These are phyloP conservation scores for Exophiala sideris DNA, from an alignment of 2,329 filamentous ascomycete genomes.

Conservation along the genomic window DNA sequence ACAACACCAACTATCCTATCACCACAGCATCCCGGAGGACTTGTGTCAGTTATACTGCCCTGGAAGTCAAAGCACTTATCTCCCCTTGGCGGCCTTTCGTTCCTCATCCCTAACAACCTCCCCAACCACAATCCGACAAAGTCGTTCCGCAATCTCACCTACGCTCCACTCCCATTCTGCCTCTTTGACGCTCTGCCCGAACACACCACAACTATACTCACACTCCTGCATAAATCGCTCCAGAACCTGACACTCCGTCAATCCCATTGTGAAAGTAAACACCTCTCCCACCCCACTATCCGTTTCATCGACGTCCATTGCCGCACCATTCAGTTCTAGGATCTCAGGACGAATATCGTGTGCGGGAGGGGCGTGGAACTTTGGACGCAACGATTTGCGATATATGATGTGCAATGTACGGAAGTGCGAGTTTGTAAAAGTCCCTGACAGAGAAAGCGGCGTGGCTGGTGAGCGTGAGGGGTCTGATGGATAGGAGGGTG, in stretches of 20 bases:
- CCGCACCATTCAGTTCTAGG: constrained; percentile 40
- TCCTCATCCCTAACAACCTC: constrained; percentile 45
- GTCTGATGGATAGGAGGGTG: constrained; percentile 28
- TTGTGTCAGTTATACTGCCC: too few relatives aligned
- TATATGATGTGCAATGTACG: constrained; percentile 28
- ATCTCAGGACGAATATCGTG: constrained; percentile 20
- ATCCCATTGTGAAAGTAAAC: constrained; percentile 22
- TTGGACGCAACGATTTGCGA: constrained; percentile 26
- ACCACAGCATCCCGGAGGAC: too few relatives aligned
- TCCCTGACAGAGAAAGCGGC: constrained; percentile 17
- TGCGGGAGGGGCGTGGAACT: constrained; percentile 23
- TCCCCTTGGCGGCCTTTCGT: constrained; percentile 28
- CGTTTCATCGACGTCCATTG: constrained; percentile 60
- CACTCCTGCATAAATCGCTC: constrained; percentile 32
- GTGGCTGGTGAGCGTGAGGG: constrained; percentile 9
- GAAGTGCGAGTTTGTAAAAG: constrained; percentile 29
- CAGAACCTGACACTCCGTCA: constrained; percentile 22
- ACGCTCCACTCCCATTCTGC: constrained; percentile 41
- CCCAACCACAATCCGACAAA: constrained; percentile 48
- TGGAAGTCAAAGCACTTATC: constrained; percentile 9
- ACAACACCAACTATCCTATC: too few relatives aligned
- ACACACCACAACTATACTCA: constrained; percentile 19
- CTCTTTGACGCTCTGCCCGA: constrained; percentile 2
- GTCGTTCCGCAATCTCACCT: constrained; percentile 41
- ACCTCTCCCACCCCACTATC: constrained; percentile 16